Base-by-base conservation (phyloP, 768 basidiomycete genomes). In the Mycena belliarum region DNA sequence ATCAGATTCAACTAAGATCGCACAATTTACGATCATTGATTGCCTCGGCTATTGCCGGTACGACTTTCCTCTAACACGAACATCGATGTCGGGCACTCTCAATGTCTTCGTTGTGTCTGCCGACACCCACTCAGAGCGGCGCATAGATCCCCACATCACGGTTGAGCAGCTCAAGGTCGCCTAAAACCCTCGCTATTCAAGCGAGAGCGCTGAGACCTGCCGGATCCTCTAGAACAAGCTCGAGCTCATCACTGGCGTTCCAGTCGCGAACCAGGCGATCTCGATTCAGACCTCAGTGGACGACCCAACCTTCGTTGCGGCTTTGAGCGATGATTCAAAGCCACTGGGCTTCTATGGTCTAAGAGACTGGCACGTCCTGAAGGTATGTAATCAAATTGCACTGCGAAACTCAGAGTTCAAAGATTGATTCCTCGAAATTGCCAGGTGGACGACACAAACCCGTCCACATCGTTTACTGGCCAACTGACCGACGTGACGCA, bases 231-330 rank as follows among this genome's bases (percentile, higher is more conserved):
- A 93, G 90, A 76, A 73, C 50, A 97, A 93, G 67, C 83, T 98
- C 28, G 92, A 95, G 69, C 81, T 86, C 53, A 84, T 97, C 65
- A 98, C 96, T n/a, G 96, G 96, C 23, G 89, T 98, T 49, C 85
- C 91, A 1, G 79, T 81, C 4, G 76, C 76, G 49, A 87, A 88
- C 61, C 96, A 98, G 68, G 60, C 70, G 1, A 82, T 98, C 43
- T 72, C 80, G 0, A 70, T 97, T 10, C 79, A 82, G 32, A 80
- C 84, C 4, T 81, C 86, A 2, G 82, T 86, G 46, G 77, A 74
- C 11, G 82, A 84, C 57, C 67, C 73, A 2, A 72, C 75, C 37
- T 73, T 82, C 10, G 65, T 89, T 14, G 81, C 77, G 6, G 68
- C 75, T 5, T 75, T 98, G 16, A 76, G 81, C 5, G 88, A 96